Base-by-base conservation (phyloP, 495 filamentous ascomycete genomes). In the Penicillium egyptiacum region DNA sequence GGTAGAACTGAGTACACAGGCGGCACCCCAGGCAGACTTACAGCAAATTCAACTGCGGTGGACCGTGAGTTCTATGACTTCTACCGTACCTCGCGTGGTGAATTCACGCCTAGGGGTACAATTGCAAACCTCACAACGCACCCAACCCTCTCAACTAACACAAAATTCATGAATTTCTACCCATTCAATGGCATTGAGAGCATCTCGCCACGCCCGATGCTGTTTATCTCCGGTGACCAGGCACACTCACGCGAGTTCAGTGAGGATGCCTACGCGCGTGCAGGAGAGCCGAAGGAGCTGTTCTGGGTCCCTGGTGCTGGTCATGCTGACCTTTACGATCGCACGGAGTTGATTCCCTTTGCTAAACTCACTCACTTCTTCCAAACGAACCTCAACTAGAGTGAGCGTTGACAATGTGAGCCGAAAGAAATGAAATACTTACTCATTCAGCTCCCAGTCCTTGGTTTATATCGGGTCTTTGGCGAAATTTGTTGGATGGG, bases 291-390 rank as follows among this genome's bases (percentile, higher is more conserved):
- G 12, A 70, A 70, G 56, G 67, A 70, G 52, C 51, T 70, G 22
- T 37, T 58, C 22, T 67, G 59, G 64, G 61, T 69, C 0, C 49
- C 61, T 7, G 49, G 58, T 19, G 64, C 64, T 10, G 64, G 64
- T 5, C 67, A 70, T 26, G 64, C 63, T 10, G 67, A 65, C 23
- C 59, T 70, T 0, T 70, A 70, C 17, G 64, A 70, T 57, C 64
- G 67, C 20, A 50, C 48, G 1, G 57, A 60, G 3, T 57, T 69
- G 16, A 69, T 69, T n/a, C 67, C 67, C 20, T 69, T 66, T 25
- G 39, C 51, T 14, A 58, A 43, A 40, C 59, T 69, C 42, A 63
- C 59, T 3, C 25, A 55, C 10, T 69, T 66, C 55, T 69, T 66
- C 52, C 57, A 42, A 55, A 33, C 25, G 5, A 61, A 51, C n/a